phyloP scores from a whole-genome alignment of 2,329 filamentous ascomycete species.

The Lachnellula occidentalis region DNA sequence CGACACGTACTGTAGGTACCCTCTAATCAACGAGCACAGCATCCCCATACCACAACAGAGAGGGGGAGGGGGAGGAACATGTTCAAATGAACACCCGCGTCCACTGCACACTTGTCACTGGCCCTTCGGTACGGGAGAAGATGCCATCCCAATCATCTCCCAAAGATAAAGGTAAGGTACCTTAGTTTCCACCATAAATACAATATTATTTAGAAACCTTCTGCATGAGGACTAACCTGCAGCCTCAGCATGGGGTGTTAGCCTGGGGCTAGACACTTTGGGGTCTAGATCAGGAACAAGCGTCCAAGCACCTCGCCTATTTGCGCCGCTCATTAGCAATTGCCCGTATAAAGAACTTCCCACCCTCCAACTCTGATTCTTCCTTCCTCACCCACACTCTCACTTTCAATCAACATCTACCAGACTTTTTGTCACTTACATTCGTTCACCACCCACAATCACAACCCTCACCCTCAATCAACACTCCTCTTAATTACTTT shows the following conservation, averaged over 20 bases:
- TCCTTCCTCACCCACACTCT: constrained; percentile 13
- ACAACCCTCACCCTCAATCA: constrained; percentile 12
- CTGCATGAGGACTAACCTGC: too few species aligned
- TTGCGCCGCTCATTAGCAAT: not conserved
- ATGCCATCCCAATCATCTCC: not conserved
- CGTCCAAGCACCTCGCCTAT: not conserved
- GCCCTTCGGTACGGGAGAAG: not conserved
- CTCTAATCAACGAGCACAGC: not conserved
- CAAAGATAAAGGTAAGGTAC: too few species aligned
- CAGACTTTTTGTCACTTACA: constrained; percentile 31
- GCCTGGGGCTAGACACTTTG: not conserved
- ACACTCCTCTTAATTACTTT: constrained; percentile 17
- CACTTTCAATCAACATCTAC: constrained; percentile 9
- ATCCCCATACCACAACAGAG: not conserved
- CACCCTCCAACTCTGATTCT: not conserved
- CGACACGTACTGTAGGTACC: not conserved
- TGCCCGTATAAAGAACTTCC: constrained; percentile 10
- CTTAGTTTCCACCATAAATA: not conserved
- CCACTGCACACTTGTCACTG: too few species aligned
- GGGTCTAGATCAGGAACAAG: not conserved
- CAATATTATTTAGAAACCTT: too few species aligned
- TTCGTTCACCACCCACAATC: constrained; percentile 25
- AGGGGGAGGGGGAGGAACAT: not conserved
- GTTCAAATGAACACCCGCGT: not conserved
- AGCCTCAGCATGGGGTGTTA: not conserved